These are phyloP conservation scores for Fraxinus sp. DNA, from an alignment of 305 asterid genomes.

Conservation along the genomic window DNA sequence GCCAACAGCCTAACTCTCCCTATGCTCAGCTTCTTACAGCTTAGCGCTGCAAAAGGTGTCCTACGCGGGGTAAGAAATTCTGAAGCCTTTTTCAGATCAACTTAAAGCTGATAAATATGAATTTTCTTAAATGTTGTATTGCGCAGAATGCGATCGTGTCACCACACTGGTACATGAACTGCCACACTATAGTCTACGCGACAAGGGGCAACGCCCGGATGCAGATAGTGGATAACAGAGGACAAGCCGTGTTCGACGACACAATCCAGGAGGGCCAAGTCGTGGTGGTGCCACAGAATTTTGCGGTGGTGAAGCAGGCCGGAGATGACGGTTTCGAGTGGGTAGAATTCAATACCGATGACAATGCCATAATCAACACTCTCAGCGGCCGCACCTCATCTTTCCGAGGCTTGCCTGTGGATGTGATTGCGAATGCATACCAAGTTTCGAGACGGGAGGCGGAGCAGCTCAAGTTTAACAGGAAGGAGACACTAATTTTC, in stretches of 20 bases:
- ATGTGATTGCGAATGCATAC: slow-evolving; percentile 48
- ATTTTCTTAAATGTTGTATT: neutral
- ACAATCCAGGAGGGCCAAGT: slow-evolving; percentile 48
- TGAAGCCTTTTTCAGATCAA: neutral
- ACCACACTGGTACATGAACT: slow-evolving; percentile 61
- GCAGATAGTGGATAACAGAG: slow-evolving; percentile 65
- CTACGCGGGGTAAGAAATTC: slow-evolving; percentile 47
- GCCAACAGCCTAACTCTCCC: slow-evolving; percentile 60
- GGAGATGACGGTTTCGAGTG: slow-evolving; percentile 56
- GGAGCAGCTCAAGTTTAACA: slow-evolving; percentile 36
- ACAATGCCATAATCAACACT: slow-evolving; percentile 65
- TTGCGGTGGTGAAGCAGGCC: slow-evolving; percentile 54
- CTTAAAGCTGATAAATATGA: neutral
- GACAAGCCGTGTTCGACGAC: slow-evolving; percentile 54
- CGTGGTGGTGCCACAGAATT: slow-evolving; percentile 64
- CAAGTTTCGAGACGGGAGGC: slow-evolving; percentile 43
- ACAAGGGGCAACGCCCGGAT: slow-evolving; percentile 49
- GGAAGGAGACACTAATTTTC: slow-evolving; percentile 53
- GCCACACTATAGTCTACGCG: slow-evolving; percentile 48
- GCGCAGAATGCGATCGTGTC: slow-evolving; percentile 56
- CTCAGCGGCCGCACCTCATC: slow-evolving; percentile 67
- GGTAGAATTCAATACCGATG: slow-evolving; percentile 69
- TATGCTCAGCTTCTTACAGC: slow-evolving; percentile 50
- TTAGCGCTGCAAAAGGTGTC: slow-evolving; percentile 60
- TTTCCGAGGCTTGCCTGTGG: slow-evolving; percentile 52